A percentile compares a stretch with the other conserved stretches of the same genome.
Conservation (phyloP, 2,329 filamentous ascomycete genomes). For the Colletotrichum endophyticum region DNA sequence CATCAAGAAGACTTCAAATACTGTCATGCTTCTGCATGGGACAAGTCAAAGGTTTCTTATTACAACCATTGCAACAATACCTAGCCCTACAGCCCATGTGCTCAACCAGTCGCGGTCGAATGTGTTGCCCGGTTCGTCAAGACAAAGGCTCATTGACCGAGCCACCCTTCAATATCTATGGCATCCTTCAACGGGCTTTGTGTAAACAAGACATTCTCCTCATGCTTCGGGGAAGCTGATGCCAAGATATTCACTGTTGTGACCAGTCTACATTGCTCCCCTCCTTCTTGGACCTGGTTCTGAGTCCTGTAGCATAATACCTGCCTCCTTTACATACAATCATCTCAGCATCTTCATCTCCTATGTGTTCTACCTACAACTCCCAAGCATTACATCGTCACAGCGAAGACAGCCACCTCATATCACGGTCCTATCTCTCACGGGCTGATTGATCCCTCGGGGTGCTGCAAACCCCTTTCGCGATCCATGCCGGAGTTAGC, state of each 20-base stretch:
- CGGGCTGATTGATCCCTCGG: neutral
- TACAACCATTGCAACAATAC: neutral
- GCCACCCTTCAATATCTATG: neutral
- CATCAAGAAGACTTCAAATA: neutral
- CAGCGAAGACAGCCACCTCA: neutral
- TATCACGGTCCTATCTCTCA: neutral
- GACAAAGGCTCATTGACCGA: neutral
- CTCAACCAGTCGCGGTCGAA: neutral
- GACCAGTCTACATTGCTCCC: neutral
- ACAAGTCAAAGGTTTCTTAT: neutral
- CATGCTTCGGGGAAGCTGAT: neutral
- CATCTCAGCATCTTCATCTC: neutral
- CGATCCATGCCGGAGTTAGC: conserved; percentile 15
- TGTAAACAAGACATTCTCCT: neutral
- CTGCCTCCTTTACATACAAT: neutral
- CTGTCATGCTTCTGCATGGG: neutral
- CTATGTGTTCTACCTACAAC: neutral
- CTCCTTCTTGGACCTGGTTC: neutral
- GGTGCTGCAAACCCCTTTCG: neutral
- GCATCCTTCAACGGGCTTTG: neutral
- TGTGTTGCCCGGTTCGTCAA: neutral
- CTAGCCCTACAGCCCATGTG: neutral
- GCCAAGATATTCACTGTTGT: neutral
- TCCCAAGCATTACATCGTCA: neutral
- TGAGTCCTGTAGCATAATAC: neutral